Base-by-base conservation (phyloP, 768 basidiomycete species). In the Hygrophoropsis aurantiaca region DNA sequence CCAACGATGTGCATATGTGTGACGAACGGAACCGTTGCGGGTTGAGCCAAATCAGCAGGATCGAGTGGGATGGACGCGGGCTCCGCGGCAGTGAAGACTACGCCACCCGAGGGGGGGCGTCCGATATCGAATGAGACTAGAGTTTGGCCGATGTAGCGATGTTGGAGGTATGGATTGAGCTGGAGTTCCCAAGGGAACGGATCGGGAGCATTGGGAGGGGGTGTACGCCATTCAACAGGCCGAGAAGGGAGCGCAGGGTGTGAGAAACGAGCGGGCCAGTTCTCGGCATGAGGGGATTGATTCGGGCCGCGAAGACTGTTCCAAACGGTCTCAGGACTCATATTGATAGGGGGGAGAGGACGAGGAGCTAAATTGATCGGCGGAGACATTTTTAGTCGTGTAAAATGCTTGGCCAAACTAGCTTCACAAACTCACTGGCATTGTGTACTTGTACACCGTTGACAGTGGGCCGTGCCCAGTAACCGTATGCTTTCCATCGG, bases 11-110 rank as follows among this genome's bases (percentile, higher is more conserved):
- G 72, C 73, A 86, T 73, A 47, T 75, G 71, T 7, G 77, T 77
- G 37, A 83, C 64, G 48, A 82, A 75, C 0, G 84, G 84, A 57
- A 64, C 75, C 7, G 84, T 83, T n/a, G 83, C 84, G 0, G 83
- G 81, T 58, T 85, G 80, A n/a, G 74, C 65, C 39, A 63, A 56
- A 51, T 78, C 77, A 3, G 66, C 57, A 1, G 58, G 48, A 13
- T 62, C 51, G 37, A 73, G 60, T 3, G 67, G 66, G 37, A 72
- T 61, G 5, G 61, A 47, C 6, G 55, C 53, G 40, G 26, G 62
- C 59, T 40, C 49, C 25, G 37, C 24, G 2, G 11, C 64, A 56
- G 20, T 67, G 69, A 27, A 66, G 67, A 35, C 63, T 57, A 32
- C 68, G 53, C 5, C 64, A 4, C 55, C 47, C 34, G 57, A 50